phyloP scores from a whole-genome alignment of 306 rosid genomes.

The Erythrophleum fordii region DNA sequence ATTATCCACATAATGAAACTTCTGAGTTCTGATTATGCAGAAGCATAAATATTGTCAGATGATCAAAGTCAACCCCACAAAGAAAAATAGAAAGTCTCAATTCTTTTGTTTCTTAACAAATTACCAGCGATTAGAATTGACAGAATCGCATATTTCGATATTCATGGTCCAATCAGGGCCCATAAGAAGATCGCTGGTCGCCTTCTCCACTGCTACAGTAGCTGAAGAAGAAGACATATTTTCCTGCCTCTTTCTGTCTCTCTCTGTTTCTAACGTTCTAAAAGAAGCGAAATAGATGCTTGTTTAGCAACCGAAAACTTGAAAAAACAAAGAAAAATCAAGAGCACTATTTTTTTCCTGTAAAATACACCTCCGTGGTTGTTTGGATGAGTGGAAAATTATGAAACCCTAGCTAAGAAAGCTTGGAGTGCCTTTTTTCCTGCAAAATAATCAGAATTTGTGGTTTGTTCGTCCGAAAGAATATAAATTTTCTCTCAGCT shows the following conservation, averaged over 20 bases:
- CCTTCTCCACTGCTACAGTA: constrained; percentile 94
- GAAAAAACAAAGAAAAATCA: constrained; percentile 17
- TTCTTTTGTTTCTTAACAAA: constrained; percentile 18
- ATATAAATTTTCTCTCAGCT: constrained; percentile 32
- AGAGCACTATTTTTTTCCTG: constrained; percentile 21
- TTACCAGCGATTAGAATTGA: constrained; percentile 93
- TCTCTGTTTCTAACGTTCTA: constrained; percentile 37
- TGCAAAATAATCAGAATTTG: constrained; percentile 34
- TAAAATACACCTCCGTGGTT: constrained; percentile 27
- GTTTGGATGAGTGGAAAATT: constrained; percentile 41
- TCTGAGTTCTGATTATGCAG: background rate
- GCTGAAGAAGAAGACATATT: constrained; percentile 85
- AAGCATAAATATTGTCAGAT: background rate
- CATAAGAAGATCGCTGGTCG: constrained; percentile 98
- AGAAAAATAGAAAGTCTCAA: constrained; percentile 17
- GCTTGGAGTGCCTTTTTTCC: background rate
- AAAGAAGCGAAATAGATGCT: constrained; percentile 34
- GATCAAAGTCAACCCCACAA: constrained; percentile 44
- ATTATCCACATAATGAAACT: background rate
- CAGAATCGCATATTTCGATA: constrained; percentile 96
- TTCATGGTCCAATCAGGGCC: constrained; percentile 99
- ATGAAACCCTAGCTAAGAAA: constrained; percentile 53
- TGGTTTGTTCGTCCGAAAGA: constrained; percentile 29
- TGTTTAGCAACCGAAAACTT: constrained; percentile 11
- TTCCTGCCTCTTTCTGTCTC: constrained; percentile 27